These are phyloP conservation scores for Pseudogymnoascus sp. DNA, from an alignment of 2,329 filamentous ascomycete genomes.

Conservation along the genomic window DNA sequence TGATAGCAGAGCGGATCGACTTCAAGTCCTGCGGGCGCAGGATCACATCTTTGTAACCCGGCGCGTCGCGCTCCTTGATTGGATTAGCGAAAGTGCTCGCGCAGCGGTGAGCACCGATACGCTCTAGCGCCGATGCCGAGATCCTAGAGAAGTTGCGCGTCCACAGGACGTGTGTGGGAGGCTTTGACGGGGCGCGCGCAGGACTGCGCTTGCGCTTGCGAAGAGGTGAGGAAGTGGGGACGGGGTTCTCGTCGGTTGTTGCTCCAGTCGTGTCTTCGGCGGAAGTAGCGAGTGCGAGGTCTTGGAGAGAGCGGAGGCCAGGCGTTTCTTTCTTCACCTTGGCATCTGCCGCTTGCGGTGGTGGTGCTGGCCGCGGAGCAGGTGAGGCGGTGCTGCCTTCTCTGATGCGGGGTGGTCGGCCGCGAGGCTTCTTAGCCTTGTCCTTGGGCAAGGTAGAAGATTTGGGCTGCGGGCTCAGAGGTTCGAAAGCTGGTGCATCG, in stretches of 20 bases:
- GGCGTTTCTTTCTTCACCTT: conserved; percentile 28
- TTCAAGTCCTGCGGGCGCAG: conserved; percentile 70
- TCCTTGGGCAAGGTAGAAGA: conserved; percentile 24
- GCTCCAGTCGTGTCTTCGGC: conserved; percentile 33
- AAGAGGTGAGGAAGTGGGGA: conserved; percentile 29
- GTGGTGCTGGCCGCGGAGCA: neutral
- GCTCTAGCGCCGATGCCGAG: conserved; percentile 62
- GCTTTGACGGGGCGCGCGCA: conserved; percentile 40
- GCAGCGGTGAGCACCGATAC: conserved; percentile 67
- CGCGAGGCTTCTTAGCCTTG: conserved; percentile 11
- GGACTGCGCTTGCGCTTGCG: conserved; percentile 47
- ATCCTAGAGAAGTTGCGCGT: conserved; percentile 69
- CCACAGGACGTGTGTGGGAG: conserved; percentile 62
- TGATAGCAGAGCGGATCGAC: conserved; percentile 66
- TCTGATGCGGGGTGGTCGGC: conserved; percentile 16
- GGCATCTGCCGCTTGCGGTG: conserved; percentile 22
- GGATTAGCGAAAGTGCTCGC: conserved; percentile 73
- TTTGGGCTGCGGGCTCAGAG: conserved; percentile 44
- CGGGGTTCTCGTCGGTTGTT: conserved; percentile 38
- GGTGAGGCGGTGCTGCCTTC: conserved; percentile 24
- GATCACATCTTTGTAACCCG: conserved; percentile 66
- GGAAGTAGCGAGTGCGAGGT: conserved; percentile 29
- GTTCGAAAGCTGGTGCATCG: conserved; percentile 47
- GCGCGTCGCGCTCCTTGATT: conserved; percentile 65
- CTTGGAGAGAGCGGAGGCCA: conserved; percentile 29